Conservation (phyloP, 176 grass and related monocot genomes). For the Oryza officinalis region DNA sequence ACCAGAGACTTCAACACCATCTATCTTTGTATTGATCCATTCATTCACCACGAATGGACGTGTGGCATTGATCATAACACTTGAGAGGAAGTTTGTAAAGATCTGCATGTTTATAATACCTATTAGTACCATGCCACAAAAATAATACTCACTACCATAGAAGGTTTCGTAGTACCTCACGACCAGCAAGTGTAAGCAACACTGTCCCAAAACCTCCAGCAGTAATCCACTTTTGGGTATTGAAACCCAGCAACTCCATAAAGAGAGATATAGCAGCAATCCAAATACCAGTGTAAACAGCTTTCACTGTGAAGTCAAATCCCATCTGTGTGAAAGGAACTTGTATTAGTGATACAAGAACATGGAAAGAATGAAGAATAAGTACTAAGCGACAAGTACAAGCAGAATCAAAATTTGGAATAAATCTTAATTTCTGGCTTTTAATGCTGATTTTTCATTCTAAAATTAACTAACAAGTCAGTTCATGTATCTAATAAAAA, state of each 20-base stretch:
- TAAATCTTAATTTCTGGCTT: not conserved
- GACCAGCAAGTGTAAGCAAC: constrained; percentile 93
- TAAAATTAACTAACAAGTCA: constrained; percentile 23
- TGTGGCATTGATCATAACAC: constrained; percentile 98
- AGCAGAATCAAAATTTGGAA: not conserved
- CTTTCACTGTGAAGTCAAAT: constrained; percentile 80
- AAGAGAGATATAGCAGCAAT: constrained; percentile 87
- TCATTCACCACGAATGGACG: constrained; percentile 93
- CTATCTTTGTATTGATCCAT: constrained; percentile 92
- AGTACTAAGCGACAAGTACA: not conserved
- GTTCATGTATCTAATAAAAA: not conserved
- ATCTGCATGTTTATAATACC: constrained; percentile 55
- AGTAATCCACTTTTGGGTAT: constrained; percentile 95
- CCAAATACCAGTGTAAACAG: constrained; percentile 92
- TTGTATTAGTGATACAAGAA: constrained; percentile 18
- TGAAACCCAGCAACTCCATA: constrained; percentile 97
- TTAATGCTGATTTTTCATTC: not conserved
- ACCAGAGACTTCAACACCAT: constrained; percentile 93
- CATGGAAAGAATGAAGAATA: not conserved
- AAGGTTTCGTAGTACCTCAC: constrained; percentile 64
- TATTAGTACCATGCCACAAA: constrained; percentile 25
- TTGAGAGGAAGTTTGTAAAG: constrained; percentile 96
- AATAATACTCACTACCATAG: constrained; percentile 11
- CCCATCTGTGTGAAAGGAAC: constrained; percentile 78
- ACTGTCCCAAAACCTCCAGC: constrained; percentile 98